A percentile compares a stretch with the other conserved stretches of the same genome.
These are phyloP conservation scores for Tylopilus rubrobrunneus DNA, from an alignment of 768 basidiomycete species.

Conservation along the genomic window DNA sequence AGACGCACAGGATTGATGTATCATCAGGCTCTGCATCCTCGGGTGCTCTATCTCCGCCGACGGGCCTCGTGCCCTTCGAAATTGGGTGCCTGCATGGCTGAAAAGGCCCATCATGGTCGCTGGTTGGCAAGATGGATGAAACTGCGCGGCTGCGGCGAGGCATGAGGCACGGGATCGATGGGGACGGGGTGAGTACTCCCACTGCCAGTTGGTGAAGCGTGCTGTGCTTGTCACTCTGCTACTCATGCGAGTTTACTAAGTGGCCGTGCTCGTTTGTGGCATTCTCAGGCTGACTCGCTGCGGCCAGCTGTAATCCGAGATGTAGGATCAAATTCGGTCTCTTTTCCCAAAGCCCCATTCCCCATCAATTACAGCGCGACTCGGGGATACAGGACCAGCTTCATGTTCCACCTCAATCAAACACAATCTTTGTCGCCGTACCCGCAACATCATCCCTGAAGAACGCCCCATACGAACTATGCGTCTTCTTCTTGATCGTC, in stretches of 20 bases:
- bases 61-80: conserved; percentile 65
- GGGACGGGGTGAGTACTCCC: neutral
- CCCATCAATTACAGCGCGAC: conserved; percentile 11
- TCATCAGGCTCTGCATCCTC: conserved; percentile 87
- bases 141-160: conserved; percentile 26
- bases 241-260: too few species aligned
- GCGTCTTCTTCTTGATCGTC: conserved; percentile 96
- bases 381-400: neutral
- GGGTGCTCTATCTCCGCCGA: conserved; percentile 66
- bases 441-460: conserved; percentile 60
- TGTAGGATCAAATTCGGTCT: neutral
- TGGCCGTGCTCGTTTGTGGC: conserved; percentile 2
- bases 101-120: conserved; percentile 75
- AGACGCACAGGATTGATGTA: conserved; percentile 79
- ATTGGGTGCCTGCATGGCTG: conserved; percentile 61
- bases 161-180: conserved; percentile 3
- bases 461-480: conserved; percentile 86
- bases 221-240: neutral
- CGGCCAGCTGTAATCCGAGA: too few species aligned
- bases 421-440: conserved; percentile 76
- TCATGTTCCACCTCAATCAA: conserved; percentile 35
- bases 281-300: neutral
- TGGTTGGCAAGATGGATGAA: conserved; percentile 5
- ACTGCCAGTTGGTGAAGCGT: too few species aligned
- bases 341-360: neutral